Evolutionary conservation across 331 rosid species (phyloP).

Genomic region (Pyrus hybrid): DNA sequence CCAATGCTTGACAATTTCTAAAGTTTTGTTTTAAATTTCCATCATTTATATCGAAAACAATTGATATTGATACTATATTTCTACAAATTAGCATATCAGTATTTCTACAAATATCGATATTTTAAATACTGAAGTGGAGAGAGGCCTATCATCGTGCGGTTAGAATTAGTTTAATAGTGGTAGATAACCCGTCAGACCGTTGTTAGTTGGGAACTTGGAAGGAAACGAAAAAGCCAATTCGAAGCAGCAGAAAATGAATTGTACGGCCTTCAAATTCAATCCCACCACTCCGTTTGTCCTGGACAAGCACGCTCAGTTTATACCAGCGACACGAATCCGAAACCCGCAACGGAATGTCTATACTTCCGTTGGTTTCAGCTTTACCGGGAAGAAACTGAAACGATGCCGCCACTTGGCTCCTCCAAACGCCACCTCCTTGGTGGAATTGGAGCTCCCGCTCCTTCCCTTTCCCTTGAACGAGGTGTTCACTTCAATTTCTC

Average conservation of each 20-base stretch:
- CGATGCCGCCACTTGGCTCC: conserved; percentile 14
- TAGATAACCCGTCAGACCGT: not conserved
- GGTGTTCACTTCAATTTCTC: conserved; percentile 1
- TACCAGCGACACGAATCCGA: not conserved
- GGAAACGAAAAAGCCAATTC: not conserved
- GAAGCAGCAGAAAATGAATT: not conserved
- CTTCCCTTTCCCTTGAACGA: conserved; percentile 28
- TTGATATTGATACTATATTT: too few relatives aligned
- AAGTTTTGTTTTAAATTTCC: too few relatives aligned
- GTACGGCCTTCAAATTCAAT: conserved; percentile 13
- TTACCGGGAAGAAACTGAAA: not conserved
- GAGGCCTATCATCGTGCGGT: not conserved
- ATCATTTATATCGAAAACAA: too few relatives aligned
- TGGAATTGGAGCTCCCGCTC: conserved; percentile 24
- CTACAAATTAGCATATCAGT: too few relatives aligned
- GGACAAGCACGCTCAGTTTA: not conserved
- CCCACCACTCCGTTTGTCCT: not conserved
- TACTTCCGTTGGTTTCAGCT: not conserved
- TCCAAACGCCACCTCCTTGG: conserved; percentile 10
- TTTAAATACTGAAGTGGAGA: too few relatives aligned
- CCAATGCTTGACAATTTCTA: too few relatives aligned
- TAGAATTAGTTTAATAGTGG: not conserved
- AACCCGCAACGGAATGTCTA: not conserved
- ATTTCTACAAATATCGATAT: too few relatives aligned
- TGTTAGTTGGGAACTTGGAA: not conserved